Evolutionary conservation across 768 basidiomycete genomes (phyloP), one percentile per base, ranked within the genome.

Genomic region (Tricholoma bakamatsutake): DNA sequence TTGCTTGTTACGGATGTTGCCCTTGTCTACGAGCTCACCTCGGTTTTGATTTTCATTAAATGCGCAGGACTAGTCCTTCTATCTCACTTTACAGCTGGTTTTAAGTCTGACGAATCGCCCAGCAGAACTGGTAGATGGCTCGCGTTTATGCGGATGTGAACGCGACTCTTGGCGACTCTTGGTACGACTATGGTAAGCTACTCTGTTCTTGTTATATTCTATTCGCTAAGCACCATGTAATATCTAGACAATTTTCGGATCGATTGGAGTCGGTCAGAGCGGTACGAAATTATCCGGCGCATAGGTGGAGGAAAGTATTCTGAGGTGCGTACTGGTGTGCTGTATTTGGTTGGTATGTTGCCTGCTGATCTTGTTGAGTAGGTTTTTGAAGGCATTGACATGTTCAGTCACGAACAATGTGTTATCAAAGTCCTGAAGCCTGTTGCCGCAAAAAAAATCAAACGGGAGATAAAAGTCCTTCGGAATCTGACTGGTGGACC

Each of bases 351-450:
- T n/a, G 21, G 45, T 11, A 7, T 12, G 46, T 51, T 27, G 54
- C 57, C 27, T 37, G 59, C 40, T 30, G 24, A n/a, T 39, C 55
- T 15, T 33, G 27, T 17, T 11, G 30, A 10, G 15, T 54, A 80
- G 80, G 80, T 81, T 27, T 85, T 86, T 64, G 79, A 80, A 59
- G 83, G 81, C 45, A 67, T 84, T 54, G 80, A 86, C 66, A 76
- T 77, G 65, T 75, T 74, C 58, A 80, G 76, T 60, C 71, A 71
- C 33, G 79, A 80, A 57, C 76, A 72, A 54, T 82, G 81, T 62
- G 73, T 85, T 60, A 79, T 88, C 71, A 88, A 88, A 66, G 85
- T 88, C 4, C 73, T 88, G 61, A 88, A 88, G 63, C 86, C 86
- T 21, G 85, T 88, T 40, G 84, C 75, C 68, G 80, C 77, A 67